Evolutionary conservation across 106 monocot genomes (phyloP), one percentile per base, ranked within the genome.

Genomic region (Agapanthus africanus): DNA sequence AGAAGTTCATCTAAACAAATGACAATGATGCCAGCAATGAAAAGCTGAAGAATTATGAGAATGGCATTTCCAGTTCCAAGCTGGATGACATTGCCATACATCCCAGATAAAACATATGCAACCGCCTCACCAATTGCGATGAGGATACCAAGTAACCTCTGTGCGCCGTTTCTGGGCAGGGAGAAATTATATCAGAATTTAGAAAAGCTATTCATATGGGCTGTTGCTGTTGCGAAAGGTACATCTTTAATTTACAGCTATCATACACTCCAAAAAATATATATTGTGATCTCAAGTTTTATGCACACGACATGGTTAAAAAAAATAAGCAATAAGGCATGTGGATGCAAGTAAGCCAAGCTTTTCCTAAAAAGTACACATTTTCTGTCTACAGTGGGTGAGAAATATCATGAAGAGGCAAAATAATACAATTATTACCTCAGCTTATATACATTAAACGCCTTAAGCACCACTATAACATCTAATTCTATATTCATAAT

Each of bases 21-120:
- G n/a, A 72, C 63, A 36, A 71, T 72, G 34, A 72, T 72, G 21
- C 61, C 44, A 49, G 72, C 72, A 63, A 72, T 63, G 62, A 37
- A 72, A 72, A 72, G 54, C 11, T 70, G 76, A 64, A 77, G 76
- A 40, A 77, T 78, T 41, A 78, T 71, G 23, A 78, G 71, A 59
- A 78, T 71, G 44, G 77, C 77, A 59, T 78, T 78, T 50, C 77
- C 77, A 23, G 77, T 56, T 39, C 70, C 77, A 65, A 70, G 62
- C 39, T 78, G 71, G 77, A 32, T 78, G 33, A 78, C 78, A 68
- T 72, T 78, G 26, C 60, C 44, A 72, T 63, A 72, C 62, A 72
- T 63, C 46, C 63, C 64, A 63, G 73, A 73, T 25, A 73, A 41
- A 28, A 73, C 73, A 64, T 51, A 73, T 15, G 73, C 62, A 34